A percentile compares a stretch with the other conserved stretches of the same genome.
These are phyloP conservation scores for Penicillium decumbens DNA, from an alignment of 2,329 filamentous ascomycete genomes.

Conservation along the genomic window DNA sequence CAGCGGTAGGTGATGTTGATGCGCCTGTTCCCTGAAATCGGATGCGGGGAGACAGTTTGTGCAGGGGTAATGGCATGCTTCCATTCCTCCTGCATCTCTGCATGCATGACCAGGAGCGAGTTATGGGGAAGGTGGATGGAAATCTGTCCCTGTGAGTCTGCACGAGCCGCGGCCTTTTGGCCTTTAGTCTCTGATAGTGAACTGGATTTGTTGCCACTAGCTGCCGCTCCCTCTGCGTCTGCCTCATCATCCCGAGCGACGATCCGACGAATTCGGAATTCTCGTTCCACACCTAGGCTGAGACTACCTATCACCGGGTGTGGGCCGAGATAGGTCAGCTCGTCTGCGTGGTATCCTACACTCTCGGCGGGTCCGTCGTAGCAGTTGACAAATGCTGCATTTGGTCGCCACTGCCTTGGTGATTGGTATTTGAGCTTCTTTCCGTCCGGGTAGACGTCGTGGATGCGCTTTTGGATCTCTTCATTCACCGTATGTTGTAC, in stretches of 20 bases:
- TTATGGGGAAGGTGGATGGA: conserved; percentile 93
- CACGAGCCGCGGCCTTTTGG: conserved; percentile 21
- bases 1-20: conserved; percentile 94
- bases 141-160: conserved; percentile 75
- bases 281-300: conserved; percentile 83
- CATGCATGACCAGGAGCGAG: conserved; percentile 90
- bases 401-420: conserved; percentile 69
- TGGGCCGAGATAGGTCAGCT: conserved; percentile 88
- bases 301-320: conserved; percentile 83
- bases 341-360: conserved; percentile 89
- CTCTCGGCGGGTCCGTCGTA: conserved; percentile 76
- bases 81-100: conserved; percentile 96
- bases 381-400: conserved; percentile 91
- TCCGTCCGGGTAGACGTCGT: conserved; percentile 60
- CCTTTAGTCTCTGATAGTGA: conserved; percentile 30
- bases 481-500: conserved; percentile 73
- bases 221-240: conserved; percentile 25
- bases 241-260: conserved; percentile 55
- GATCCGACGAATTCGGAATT: conserved; percentile 81
- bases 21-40: conserved; percentile 69
- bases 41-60: conserved; percentile 75
- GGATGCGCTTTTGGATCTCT: conserved; percentile 69
- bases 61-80: conserved; percentile 81
- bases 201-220: conserved; percentile 10
- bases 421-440: conserved; percentile 75